Conservation (phyloP, 257 asterid species). For the Solanum etuberosum region DNA sequence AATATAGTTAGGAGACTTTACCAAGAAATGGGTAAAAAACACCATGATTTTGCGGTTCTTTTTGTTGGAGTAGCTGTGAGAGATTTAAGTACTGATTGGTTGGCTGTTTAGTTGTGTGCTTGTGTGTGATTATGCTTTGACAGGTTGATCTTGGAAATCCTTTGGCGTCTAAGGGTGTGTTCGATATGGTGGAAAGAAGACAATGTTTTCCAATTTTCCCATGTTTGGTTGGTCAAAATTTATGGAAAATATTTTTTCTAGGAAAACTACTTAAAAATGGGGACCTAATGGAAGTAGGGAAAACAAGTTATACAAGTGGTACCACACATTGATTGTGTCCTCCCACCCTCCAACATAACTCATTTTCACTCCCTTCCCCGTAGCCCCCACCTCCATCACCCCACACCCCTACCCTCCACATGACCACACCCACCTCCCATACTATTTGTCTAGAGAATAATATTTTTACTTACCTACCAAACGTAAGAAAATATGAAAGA, state of each 20-base stretch:
- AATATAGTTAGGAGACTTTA: neutral
- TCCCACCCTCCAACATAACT: neutral
- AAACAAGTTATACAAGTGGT: neutral
- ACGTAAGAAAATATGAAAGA: neutral
- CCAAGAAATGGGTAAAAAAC: neutral
- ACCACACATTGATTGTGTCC: neutral
- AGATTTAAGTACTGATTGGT: neutral
- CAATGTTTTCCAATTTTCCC: neutral
- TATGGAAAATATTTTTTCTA: neutral
- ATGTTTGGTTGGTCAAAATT: neutral
- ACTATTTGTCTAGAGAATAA: neutral
- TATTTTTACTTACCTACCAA: neutral
- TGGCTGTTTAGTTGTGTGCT: neutral
- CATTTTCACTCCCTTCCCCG: neutral
- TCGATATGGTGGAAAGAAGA: neutral
- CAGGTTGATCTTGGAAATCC: neutral
- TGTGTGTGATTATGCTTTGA: neutral
- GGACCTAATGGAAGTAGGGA: neutral
- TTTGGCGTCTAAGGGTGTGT: neutral
- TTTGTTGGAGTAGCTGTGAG: neutral
- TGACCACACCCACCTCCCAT: neutral
- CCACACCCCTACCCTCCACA: neutral
- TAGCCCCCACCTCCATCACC: neutral
- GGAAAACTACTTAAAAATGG: neutral
- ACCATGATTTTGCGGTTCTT: neutral